phyloP scores from a whole-genome alignment of 75 land plant species.

The Ceratopteris richardii region DNA sequence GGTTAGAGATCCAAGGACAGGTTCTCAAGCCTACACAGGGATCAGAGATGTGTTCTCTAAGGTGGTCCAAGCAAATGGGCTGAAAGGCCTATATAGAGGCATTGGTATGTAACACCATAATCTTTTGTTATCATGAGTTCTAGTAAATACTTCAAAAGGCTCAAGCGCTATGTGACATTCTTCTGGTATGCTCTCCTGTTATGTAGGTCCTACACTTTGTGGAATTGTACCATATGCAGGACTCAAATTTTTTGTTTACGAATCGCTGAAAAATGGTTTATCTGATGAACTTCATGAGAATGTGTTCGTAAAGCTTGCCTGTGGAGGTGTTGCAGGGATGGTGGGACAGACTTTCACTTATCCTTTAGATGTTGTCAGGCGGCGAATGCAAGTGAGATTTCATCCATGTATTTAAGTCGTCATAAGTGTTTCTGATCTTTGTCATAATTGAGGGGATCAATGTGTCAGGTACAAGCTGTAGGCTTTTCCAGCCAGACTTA shows the following conservation, averaged over 20 bases:
- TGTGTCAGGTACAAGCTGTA: constrained; percentile 51
- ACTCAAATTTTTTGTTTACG: constrained; percentile 83
- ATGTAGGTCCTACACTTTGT: constrained; percentile 74
- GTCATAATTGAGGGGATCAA: not conserved
- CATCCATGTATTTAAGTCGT: no score
- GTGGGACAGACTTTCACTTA: constrained; percentile 91
- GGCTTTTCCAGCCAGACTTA: constrained; percentile 15
- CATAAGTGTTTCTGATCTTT: not conserved
- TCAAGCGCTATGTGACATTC: no score
- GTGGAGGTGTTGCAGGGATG: constrained; percentile 89
- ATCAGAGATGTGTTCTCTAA: constrained; percentile 48
- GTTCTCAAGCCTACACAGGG: constrained; percentile 41
- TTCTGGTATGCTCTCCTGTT: no score
- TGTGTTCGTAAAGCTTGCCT: constrained; percentile 51
- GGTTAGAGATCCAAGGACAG: not conserved
- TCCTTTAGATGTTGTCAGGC: constrained; percentile 93
- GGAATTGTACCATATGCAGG: constrained; percentile 98
- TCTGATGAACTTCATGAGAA: constrained; percentile 59
- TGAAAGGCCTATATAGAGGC: constrained; percentile 77
- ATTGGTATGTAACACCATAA: constrained; percentile 38
- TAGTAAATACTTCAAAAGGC: no score
- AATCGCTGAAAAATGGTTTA: constrained; percentile 57
- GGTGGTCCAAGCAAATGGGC: constrained; percentile 57
- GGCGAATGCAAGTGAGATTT: constrained; percentile 90
- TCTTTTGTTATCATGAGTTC: no score